Conservation (phyloP, 345 rosid genomes). For the Dovyalis caffra region DNA sequence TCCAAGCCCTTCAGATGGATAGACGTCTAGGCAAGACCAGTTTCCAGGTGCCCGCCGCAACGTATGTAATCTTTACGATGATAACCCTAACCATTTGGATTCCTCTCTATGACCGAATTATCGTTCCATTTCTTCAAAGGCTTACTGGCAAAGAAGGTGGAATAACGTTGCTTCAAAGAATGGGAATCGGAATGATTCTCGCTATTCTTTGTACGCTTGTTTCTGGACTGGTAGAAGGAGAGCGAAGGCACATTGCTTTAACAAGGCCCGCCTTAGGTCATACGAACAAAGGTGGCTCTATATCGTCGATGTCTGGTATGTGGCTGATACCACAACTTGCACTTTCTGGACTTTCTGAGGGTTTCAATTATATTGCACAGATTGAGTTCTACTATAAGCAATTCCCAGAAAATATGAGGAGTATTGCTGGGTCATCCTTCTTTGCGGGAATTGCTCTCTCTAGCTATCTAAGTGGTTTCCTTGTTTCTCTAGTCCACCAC, state of each 20-base stretch:
- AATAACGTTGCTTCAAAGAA: constrained; percentile 29
- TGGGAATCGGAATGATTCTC: constrained; percentile 22
- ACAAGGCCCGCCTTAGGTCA: constrained; percentile 13
- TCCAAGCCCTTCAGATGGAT: constrained; percentile 60
- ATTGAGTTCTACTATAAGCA: constrained; percentile 30
- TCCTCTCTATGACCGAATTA: constrained; percentile 48
- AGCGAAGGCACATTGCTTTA: constrained; percentile 12
- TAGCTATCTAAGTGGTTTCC: constrained; percentile 4
- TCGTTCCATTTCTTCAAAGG: constrained; percentile 43
- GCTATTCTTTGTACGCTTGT: constrained; percentile 9
- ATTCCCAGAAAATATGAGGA: constrained; percentile 32
- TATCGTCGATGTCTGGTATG: constrained; percentile 20
- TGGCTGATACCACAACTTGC: constrained; percentile 28
- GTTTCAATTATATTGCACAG: constrained; percentile 13
- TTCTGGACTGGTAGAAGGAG: constrained; percentile 20
- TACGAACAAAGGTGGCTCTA: constrained; percentile 1
- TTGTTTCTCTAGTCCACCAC: constrained; percentile 12
- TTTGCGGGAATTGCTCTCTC: constrained; percentile 5
- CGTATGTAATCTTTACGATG: constrained; percentile 53
- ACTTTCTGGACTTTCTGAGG: constrained; percentile 21
- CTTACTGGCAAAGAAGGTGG: constrained; percentile 47
- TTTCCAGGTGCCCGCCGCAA: constrained; percentile 54
- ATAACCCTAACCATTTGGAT: constrained; percentile 48
- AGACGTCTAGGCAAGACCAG: constrained; percentile 31
- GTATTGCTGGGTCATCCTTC: constrained; percentile 15